Percentiles rank a stretch among this genome's conserved stretches.
Evolutionary conservation across 129 eudicot species (phyloP).

Genomic region (Flaveria sonorensis): DNA sequence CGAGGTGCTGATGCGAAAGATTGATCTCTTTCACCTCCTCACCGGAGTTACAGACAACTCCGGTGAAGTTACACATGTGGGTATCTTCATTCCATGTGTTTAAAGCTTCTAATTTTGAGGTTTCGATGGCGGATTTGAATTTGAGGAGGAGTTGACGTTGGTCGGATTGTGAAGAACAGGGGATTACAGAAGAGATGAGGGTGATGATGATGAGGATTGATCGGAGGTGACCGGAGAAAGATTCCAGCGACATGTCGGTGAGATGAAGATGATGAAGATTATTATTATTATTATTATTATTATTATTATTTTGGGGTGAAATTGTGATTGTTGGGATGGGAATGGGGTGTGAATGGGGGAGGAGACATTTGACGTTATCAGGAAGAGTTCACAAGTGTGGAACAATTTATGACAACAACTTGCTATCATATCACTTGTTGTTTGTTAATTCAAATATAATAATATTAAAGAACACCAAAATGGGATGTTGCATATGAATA

Average conservation of each 20-base stretch:
- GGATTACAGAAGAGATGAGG: conserved; percentile 22
- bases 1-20: conserved; percentile 38
- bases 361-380: conserved; percentile 6
- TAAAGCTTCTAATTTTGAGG: conserved; percentile 31
- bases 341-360: conserved; percentile 19
- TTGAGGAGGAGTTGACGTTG: conserved; percentile 46
- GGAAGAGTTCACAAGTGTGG: conserved; percentile 22
- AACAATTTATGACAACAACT: background rate
- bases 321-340: conserved; percentile 4
- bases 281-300: background rate
- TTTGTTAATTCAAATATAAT: no score
- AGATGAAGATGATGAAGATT: background rate
- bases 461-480: no score
- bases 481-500: no score
- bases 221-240: conserved; percentile 27
- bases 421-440: background rate
- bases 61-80: conserved; percentile 52
- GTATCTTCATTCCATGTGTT: conserved; percentile 45
- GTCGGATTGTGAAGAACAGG: conserved; percentile 35
- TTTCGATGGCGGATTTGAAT: conserved; percentile 49
- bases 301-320: background rate
- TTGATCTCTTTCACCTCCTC: conserved; percentile 44
- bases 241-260: conserved; percentile 40
- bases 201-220: conserved; percentile 18
- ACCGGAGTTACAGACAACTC: conserved; percentile 42